A percentile compares a stretch with the other conserved stretches of the same genome.
These are phyloP conservation scores for Eutypa lata DNA, from an alignment of 2,329 filamentous ascomycete genomes.

Conservation along the genomic window DNA sequence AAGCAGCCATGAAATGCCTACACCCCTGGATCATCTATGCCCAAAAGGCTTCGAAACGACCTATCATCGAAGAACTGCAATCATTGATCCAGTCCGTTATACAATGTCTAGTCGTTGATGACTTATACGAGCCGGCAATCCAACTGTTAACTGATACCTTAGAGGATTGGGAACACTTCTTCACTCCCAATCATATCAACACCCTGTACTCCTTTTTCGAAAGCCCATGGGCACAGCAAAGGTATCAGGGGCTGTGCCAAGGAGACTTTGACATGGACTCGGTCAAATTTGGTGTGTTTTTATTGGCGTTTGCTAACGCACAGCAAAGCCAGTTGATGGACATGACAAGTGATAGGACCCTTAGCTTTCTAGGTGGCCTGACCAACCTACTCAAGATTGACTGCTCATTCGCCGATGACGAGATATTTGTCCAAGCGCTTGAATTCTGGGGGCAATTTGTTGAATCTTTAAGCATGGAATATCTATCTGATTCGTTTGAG, in stretches of 20 bases:
- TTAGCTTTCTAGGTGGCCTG: slow-evolving; percentile 55
- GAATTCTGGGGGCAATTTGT: slow-evolving; percentile 81
- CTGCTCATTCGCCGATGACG: slow-evolving; percentile 70
- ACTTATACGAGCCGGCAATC: slow-evolving; percentile 57
- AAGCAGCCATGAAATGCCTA: slow-evolving; percentile 58
- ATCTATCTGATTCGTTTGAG: slow-evolving; percentile 40
- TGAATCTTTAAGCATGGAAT: slow-evolving; percentile 60
- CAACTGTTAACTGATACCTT: slow-evolving; percentile 66
- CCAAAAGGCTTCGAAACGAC: slow-evolving; percentile 57
- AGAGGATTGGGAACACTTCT: slow-evolving; percentile 61
- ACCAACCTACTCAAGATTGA: slow-evolving; percentile 63
- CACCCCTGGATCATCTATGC: slow-evolving; percentile 75
- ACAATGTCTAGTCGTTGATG: slow-evolving; percentile 55
- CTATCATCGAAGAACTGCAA: slow-evolving; percentile 57
- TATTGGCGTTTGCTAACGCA: slow-evolving; percentile 67
- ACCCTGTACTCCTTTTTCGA: slow-evolving; percentile 58
- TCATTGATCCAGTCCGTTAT: slow-evolving; percentile 59
- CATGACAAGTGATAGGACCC: slow-evolving; percentile 45
- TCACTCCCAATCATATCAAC: slow-evolving; percentile 56
- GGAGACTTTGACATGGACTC: slow-evolving; percentile 63
- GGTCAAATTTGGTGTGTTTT: slow-evolving; percentile 62
- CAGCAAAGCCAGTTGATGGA: slow-evolving; percentile 59
- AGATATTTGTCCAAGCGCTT: slow-evolving; percentile 68
- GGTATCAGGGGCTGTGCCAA: slow-evolving; percentile 52
- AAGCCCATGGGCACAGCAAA: slow-evolving; percentile 55